Conservation (phyloP, 441 rosid species). For the Syzygium malaccense region DNA sequence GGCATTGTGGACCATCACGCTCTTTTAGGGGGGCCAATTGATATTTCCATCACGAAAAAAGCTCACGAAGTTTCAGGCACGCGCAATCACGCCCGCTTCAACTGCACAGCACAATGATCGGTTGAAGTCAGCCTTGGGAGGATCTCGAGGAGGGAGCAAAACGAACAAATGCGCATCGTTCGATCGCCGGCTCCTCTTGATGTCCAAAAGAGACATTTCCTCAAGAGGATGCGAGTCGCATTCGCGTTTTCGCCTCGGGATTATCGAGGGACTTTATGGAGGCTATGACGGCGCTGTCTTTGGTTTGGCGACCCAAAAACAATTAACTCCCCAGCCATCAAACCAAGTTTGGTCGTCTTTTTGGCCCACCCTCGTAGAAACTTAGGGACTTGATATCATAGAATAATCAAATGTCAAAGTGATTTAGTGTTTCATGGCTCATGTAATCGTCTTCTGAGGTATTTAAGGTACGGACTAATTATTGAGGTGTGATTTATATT, state of each 20-base stretch:
- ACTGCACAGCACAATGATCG: not conserved
- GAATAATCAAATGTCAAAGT: not conserved
- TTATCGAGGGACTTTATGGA: not conserved
- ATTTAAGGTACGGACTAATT: not conserved
- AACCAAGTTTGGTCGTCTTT: not conserved
- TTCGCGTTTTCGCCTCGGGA: not conserved
- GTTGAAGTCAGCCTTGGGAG: not conserved
- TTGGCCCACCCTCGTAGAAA: not conserved
- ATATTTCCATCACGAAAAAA: not conserved
- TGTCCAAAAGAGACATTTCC: not conserved
- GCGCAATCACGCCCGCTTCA: not conserved
- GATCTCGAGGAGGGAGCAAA: not conserved
- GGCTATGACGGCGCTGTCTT: not conserved
- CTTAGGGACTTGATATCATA: not conserved
- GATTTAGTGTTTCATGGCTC: not conserved
- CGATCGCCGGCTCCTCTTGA: not conserved
- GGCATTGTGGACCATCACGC: not conserved
- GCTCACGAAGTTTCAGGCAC: not conserved
- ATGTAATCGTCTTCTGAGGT: no score
- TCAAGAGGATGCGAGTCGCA: not conserved
- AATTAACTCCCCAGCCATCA: not conserved
- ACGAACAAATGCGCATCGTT: not conserved
- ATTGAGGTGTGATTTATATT: no score
- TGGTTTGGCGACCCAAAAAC: not conserved
- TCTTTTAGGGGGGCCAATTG: no score